Conservation (phyloP, 208 protist species). For the Acanthamoeba royreba region DNA sequence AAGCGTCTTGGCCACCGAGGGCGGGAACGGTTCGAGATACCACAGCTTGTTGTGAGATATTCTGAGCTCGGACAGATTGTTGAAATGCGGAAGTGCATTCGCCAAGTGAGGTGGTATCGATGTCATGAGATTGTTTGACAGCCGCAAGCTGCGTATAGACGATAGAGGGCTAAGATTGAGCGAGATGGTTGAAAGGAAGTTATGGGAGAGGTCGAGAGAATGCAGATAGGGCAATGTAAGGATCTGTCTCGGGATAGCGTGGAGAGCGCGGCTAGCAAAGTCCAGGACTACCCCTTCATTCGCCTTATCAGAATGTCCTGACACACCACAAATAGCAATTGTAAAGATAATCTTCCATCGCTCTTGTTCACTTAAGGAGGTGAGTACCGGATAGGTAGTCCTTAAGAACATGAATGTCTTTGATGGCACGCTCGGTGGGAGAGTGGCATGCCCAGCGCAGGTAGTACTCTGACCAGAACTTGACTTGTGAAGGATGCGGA, state of each 20-base stretch:
- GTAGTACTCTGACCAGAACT: constrained; percentile 21
- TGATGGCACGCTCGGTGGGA: not conserved
- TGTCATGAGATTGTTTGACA: constrained; percentile 23
- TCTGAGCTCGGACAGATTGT: not conserved
- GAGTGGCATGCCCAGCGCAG: not conserved
- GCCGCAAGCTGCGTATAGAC: not conserved
- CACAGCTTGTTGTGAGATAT: constrained; percentile 2
- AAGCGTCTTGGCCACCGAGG: not conserved
- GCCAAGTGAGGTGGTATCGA: not conserved
- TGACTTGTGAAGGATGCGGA: constrained; percentile 4
- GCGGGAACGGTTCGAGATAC: not conserved
- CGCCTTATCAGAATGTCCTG: not conserved
- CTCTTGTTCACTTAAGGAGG: not conserved
- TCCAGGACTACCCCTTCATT: not conserved
- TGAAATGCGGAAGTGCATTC: not conserved
- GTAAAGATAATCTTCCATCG: not conserved
- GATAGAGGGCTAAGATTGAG: not conserved
- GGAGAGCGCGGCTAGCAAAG: not conserved
- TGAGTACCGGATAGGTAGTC: not conserved
- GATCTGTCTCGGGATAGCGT: not conserved
- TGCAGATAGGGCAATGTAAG: not conserved
- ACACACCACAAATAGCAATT: not conserved
- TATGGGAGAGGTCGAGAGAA: constrained; percentile 16
- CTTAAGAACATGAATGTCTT: not conserved
- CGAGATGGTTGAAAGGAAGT: not conserved